Evolutionary conservation across 441 rosid species (phyloP).

Genomic region (Omphalea diandra): DNA sequence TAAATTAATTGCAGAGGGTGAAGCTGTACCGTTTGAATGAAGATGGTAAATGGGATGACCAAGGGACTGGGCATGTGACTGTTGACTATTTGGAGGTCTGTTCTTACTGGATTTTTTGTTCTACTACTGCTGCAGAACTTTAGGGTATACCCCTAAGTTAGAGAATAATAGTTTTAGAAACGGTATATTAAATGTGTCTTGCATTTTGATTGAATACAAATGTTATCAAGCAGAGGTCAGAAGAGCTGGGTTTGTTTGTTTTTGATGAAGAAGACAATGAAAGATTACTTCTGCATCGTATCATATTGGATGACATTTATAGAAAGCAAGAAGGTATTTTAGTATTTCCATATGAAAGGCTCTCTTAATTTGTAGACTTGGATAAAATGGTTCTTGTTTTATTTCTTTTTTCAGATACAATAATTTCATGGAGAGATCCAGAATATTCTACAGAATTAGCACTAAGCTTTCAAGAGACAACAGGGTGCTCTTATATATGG

Average conservation of each 20-base stretch:
- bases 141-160: constrained; percentile 13
- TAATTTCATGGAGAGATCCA: constrained; percentile 98
- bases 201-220: constrained; percentile 22
- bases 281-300: constrained; percentile 86
- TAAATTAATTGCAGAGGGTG: constrained; percentile 65
- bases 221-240: constrained; percentile 69
- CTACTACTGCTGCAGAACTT: constrained; percentile 13
- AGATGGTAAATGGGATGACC: constrained; percentile 99
- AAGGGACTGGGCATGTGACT: constrained; percentile 94
- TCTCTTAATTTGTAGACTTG: constrained; percentile 8
- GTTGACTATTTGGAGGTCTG: constrained; percentile 93
- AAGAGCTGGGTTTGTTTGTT: constrained; percentile 81
- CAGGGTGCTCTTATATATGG: constrained; percentile 98
- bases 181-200: not conserved
- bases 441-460: constrained; percentile 91
- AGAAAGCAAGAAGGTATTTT: constrained; percentile 96
- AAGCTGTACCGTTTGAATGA: constrained; percentile 89
- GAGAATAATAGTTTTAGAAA: not conserved
- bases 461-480: constrained; percentile 95
- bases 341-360: not conserved
- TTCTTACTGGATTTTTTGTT: constrained; percentile 20
- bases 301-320: constrained; percentile 82
- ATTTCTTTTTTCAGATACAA: constrained; percentile 69
- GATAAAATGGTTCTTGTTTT: constrained; percentile 17
- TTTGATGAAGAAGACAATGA: constrained; percentile 93